Conservation (phyloP, 768 basidiomycete species). For the Lepiota venenata region DNA sequence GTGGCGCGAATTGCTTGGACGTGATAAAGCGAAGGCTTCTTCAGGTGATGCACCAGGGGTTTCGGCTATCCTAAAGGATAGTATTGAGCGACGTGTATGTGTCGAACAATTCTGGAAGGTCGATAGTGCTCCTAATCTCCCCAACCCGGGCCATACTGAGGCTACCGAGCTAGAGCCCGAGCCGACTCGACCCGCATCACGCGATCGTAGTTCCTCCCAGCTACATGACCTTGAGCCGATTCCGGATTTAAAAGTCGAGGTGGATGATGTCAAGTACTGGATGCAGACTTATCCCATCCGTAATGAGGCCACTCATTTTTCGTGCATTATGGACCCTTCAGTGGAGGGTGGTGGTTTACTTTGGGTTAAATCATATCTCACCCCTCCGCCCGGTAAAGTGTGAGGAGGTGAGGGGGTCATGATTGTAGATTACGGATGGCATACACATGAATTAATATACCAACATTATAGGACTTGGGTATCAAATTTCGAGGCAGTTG, state of each 20-base stretch:
- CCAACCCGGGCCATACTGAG: too few species aligned
- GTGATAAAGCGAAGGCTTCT: neutral
- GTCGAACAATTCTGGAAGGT: conserved; percentile 29
- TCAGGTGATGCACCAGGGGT: conserved; percentile 3
- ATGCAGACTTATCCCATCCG: conserved; percentile 29
- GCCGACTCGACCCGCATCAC: too few species aligned
- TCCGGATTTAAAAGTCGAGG: neutral
- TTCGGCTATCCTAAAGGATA: conserved; percentile 26
- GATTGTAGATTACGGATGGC: too few species aligned
- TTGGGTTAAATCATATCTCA: conserved; percentile 26
- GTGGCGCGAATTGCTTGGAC: conserved; percentile 17
- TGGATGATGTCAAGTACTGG: conserved; percentile 26
- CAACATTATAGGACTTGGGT: too few species aligned
- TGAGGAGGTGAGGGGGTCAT: too few species aligned
- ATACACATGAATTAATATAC: too few species aligned
- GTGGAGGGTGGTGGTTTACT: conserved; percentile 29
- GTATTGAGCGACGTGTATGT: conserved; percentile 30
- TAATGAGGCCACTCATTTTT: conserved; percentile 35
- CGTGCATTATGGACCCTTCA: conserved; percentile 36
- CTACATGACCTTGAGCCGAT: too few species aligned
- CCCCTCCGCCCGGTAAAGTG: neutral
- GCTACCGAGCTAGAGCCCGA: too few species aligned
- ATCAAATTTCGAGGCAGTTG: too few species aligned
- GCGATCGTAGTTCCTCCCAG: too few species aligned
- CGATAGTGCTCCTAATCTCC: conserved; percentile 14